Evolutionary conservation across 306 rosid genomes (phyloP), one percentile per base, ranked within the genome.

Genomic region (Argentina anserina): DNA sequence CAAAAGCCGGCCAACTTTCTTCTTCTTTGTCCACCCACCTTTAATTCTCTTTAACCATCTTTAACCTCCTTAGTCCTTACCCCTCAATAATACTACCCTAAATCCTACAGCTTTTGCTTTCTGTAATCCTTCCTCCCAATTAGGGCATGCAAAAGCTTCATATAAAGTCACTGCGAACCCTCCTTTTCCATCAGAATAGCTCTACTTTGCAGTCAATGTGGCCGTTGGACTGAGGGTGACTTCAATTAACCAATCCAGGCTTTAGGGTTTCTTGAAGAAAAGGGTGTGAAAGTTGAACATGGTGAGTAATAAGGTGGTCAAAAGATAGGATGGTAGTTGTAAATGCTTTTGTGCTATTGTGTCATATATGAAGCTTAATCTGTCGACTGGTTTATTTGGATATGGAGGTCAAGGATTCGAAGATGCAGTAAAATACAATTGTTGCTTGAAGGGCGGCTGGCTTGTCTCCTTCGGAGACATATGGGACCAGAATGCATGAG

Each of bases 281-380:
- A 10, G 45, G 31, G 31, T 20, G 45, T 23, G 56, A 79, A 65
- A 43, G 76, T 36, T 45, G 5, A 33, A n/a, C 43, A 46, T 40
- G 5, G 28, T 37, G 49, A 3, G 0, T 63, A 28, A 76, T 63
- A 28, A 76, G 82, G 75, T 79, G 86, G 94, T 91, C 85, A 82
- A 90, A 83, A 84, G 77, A 81, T 67, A 71, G 45, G 59, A 55
- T 6, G 64, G 41, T 37, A 33, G 82, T 61, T 68, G 61, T 53
- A 11, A 71, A 68, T 77, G 78, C 60, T 28, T 78, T 47, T 68
- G 34, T 75, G 56, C 79, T 52, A 9, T 33, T 72, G 50, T 45
- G 67, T 81, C 59, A 26, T 55, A 78, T 59, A 33, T 61, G 75
- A 36, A 4, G 75, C 52, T 60, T 77, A 15, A 14, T 3, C 4